Evolutionary conservation across 2,329 filamentous ascomycete species (phyloP).

Genomic region (Cercospora sp.): DNA sequence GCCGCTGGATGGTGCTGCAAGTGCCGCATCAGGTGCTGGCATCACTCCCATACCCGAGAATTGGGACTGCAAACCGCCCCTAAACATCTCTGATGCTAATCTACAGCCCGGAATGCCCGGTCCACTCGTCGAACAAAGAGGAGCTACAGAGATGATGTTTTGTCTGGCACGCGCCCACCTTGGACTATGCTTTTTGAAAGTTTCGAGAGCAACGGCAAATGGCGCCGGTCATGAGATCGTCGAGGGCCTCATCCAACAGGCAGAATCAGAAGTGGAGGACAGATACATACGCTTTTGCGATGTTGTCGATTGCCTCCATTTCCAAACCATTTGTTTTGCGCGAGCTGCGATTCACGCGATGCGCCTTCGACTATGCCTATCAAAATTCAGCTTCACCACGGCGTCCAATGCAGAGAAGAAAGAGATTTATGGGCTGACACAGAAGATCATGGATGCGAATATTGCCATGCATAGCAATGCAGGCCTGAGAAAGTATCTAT

Average conservation of each 20-base stretch:
- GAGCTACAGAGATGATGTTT: constrained; percentile 55
- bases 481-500: constrained; percentile 49
- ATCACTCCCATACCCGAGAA: constrained; percentile 21
- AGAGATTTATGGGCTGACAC: constrained; percentile 43
- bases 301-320: constrained; percentile 44
- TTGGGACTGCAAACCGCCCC: constrained; percentile 32
- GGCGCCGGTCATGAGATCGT: neutral
- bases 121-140: constrained; percentile 50
- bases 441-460: constrained; percentile 46
- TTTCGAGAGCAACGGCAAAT: constrained; percentile 16
- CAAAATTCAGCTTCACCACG: constrained; percentile 37
- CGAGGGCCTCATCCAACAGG: constrained; percentile 37
- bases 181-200: constrained; percentile 39
- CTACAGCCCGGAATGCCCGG: constrained; percentile 46
- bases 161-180: constrained; percentile 43
- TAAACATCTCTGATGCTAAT: constrained; percentile 38
- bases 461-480: constrained; percentile 43
- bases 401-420: constrained; percentile 37
- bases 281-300: constrained; percentile 48
- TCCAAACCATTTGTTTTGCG: constrained; percentile 47
- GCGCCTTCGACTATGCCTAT: constrained; percentile 46
- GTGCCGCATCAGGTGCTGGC: constrained; percentile 28
- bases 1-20: constrained; percentile 51
- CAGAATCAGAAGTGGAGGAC: constrained; percentile 45
- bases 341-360: constrained; percentile 47